phyloP scores from a whole-genome alignment of 2,329 filamentous ascomycete species.

The Zopfia rhizophila region DNA sequence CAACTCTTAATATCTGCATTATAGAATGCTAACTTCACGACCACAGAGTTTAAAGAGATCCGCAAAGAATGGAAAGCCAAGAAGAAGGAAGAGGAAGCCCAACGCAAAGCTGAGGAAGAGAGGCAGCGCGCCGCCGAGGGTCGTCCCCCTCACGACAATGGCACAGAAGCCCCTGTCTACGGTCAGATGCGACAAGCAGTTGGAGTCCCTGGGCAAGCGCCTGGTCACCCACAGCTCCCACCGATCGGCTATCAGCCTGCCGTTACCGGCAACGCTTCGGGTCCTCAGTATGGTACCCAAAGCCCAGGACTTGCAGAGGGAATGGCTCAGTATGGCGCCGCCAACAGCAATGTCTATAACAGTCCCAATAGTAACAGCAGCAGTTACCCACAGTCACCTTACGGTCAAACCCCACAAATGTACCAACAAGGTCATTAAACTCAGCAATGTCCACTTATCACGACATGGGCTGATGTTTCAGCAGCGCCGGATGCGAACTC shows the following conservation, averaged over 20 bases:
- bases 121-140: conserved; percentile 74
- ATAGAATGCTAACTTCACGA: conserved; percentile 50
- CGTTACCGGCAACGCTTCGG: conserved; percentile 52
- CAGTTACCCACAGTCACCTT: conserved; percentile 63
- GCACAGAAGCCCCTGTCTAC: conserved; percentile 60
- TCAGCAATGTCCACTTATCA: conserved; percentile 18
- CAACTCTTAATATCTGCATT: conserved; percentile 30
- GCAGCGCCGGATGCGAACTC: conserved; percentile 34
- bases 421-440: conserved; percentile 56
- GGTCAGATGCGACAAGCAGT: conserved; percentile 59
- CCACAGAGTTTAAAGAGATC: conserved; percentile 96
- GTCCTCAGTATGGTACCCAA: conserved; percentile 58
- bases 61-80: conserved; percentile 99
- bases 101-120: conserved; percentile 91
- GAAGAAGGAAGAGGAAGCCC: conserved; percentile 97
- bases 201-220: conserved; percentile 56
- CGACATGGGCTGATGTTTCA: conserved; percentile 25
- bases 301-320: conserved; percentile 59
- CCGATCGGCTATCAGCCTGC: conserved; percentile 64
- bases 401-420: conserved; percentile 59
- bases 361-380: conserved; percentile 55
- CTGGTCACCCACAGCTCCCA: conserved; percentile 60
- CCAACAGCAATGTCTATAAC: conserved; percentile 55
- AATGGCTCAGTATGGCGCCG: conserved; percentile 60
- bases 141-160: conserved; percentile 64